Evolutionary conservation across 2,329 filamentous ascomycete species (phyloP).

Genomic region (Huntiella bhutanensis): DNA sequence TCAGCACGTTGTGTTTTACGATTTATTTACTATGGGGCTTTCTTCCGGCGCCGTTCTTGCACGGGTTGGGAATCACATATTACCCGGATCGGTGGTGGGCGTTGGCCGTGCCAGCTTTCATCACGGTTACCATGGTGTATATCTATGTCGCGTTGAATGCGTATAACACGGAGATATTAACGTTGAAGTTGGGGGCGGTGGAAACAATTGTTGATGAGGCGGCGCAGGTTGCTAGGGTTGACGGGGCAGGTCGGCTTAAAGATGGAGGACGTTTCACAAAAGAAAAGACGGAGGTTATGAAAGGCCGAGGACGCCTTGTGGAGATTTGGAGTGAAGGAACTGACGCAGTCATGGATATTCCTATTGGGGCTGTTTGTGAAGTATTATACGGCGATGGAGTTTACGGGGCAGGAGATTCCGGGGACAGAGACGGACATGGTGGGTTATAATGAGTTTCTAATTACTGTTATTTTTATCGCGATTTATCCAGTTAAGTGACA

Average conservation of each 20-base stretch:
- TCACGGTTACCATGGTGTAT: slow-evolving; percentile 76
- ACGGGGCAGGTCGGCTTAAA: slow-evolving; percentile 40
- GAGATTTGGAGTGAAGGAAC: slow-evolving; percentile 80
- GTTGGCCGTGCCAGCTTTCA: slow-evolving; percentile 72
- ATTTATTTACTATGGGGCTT: slow-evolving; percentile 67
- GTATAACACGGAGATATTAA: slow-evolving; percentile 82
- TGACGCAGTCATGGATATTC: slow-evolving; percentile 93
- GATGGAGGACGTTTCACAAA: slow-evolving; percentile 20
- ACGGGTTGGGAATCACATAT: slow-evolving; percentile 86
- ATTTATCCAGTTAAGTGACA: background rate
- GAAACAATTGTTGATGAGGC: slow-evolving; percentile 88
- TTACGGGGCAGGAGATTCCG: background rate
- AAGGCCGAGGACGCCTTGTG: slow-evolving; percentile 27
- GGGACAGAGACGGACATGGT: too few species aligned
- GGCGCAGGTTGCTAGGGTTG: slow-evolving; percentile 67
- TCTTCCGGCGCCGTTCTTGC: slow-evolving; percentile 76
- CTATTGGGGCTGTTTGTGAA: slow-evolving; percentile 85
- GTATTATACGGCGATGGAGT: slow-evolving; percentile 53
- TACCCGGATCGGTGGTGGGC: slow-evolving; percentile 98
- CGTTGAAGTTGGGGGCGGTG: slow-evolving; percentile 56
- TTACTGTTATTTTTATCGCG: background rate
- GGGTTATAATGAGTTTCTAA: background rate
- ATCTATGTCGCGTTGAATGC: slow-evolving; percentile 83
- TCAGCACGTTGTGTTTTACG: slow-evolving; percentile 64
- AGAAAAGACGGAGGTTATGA: slow-evolving; percentile 17